A percentile compares a stretch with the other conserved stretches of the same genome.
phyloP scores from a whole-genome alignment of 176 grass and related monocot genomes.

The Thinopyrum elongatum region DNA sequence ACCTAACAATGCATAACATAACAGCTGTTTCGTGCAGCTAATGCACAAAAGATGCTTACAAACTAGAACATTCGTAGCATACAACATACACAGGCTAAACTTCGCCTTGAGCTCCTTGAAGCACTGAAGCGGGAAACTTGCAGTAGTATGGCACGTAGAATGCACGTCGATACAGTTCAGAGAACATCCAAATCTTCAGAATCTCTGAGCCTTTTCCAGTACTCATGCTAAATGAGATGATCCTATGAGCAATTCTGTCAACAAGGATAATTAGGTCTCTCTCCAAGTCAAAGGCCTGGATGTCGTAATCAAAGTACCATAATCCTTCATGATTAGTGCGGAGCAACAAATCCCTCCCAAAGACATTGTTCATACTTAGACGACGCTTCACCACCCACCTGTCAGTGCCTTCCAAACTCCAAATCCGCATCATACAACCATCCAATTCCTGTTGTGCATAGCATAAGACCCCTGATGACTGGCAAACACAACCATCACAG shows the following conservation, averaged over 20 bases:
- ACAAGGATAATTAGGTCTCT: not conserved
- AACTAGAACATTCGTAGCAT: not conserved
- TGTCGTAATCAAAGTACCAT: not conserved
- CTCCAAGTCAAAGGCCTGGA: not conserved
- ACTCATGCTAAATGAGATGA: conserved; percentile 16
- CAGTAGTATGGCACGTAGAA: not conserved
- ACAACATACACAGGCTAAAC: not conserved
- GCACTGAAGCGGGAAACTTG: not conserved
- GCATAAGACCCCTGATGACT: not conserved
- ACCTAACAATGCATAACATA: not conserved
- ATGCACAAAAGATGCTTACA: not conserved
- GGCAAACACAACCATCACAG: not conserved
- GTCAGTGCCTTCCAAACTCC: conserved; percentile 14
- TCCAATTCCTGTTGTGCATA: not conserved
- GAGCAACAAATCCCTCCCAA: not conserved
- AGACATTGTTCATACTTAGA: not conserved
- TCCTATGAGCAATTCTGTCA: not conserved
- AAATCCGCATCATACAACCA: conserved; percentile 10
- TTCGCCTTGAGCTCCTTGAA: not conserved
- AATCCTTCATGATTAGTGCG: not conserved
- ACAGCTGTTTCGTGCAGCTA: not conserved
- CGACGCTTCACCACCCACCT: conserved; percentile 14
- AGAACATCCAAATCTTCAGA: not conserved
- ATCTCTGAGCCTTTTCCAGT: conserved; percentile 9
- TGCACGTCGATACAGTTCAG: not conserved